Evolutionary conservation across 176 grass and related monocot genomes (phyloP), one percentile per base, ranked within the genome.

Genomic region (Carex kokanica): DNA sequence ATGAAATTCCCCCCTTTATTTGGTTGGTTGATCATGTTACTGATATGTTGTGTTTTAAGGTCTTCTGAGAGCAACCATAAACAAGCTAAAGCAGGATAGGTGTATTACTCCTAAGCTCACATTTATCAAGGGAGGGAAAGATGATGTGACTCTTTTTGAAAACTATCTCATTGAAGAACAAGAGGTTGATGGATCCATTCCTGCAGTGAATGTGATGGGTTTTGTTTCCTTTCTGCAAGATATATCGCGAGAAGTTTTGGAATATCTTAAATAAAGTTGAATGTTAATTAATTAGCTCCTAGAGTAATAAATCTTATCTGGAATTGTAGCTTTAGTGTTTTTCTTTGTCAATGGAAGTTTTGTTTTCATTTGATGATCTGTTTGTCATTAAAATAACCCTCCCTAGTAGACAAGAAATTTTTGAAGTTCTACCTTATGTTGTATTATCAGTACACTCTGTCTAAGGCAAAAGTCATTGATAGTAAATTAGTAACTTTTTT

Each of bases 101-200:
- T 88, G 88, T 74, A 87, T 95, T 52, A 99, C 96, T 72, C 93
- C 96, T 29, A 99, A 92, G 40, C 91, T 99, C 62, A 57, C 71
- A 78, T 93, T 95, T 75, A 88, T 95, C 2, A 86, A 73, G 71
- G 96, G 96, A 51, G 91, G 96, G 3, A 84, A 86, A 86, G 89
- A 93, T 12, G 91, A 99, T 85, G 68, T 89, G 47, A 79, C 88
- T 23, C 73, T 90, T 53, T 95, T 99, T 63, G 93, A 99, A 72
- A 92, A 81, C 70, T 99, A 89, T 90, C 91, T 99, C 18, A 89
- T 99, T 49, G 96, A 95, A 85, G 96, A 99, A 25, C 93, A 95
- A 87, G 84, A 93, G 82, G 86, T 92, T 32, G 91, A 99, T 87
- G 96, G 91, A 57, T 58, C 79, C 8, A 89, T 77, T 64, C 74